phyloP scores from a whole-genome alignment of 169 alveolate species.

The Cryptosporidium baileyi region DNA sequence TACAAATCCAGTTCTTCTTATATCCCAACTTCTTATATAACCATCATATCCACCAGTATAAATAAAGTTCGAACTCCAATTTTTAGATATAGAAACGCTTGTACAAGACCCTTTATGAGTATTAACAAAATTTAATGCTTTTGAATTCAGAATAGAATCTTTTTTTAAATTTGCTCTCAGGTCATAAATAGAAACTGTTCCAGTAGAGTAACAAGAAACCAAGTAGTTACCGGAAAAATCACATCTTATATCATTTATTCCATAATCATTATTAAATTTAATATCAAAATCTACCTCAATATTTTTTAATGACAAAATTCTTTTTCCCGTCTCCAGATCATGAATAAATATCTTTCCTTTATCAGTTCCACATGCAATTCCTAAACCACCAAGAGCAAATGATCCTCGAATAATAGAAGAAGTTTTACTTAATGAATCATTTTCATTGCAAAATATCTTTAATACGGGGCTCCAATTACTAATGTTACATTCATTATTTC shows the following conservation, averaged over 20 bases:
- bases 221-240: slow-evolving; percentile 32
- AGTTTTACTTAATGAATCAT: too few relatives aligned
- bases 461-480: slow-evolving; percentile 10
- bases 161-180: not conserved
- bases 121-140: not conserved
- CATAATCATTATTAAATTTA: not conserved
- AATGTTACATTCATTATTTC: not conserved
- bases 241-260: slow-evolving; percentile 41
- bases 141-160: not conserved
- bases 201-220: slow-evolving; percentile 31
- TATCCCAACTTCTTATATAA: slow-evolving; percentile 45
- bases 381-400: slow-evolving; percentile 2
- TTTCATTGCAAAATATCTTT: not conserved
- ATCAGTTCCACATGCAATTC: slow-evolving; percentile 47
- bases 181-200: slow-evolving; percentile 9
- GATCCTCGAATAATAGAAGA: slow-evolving; percentile 35
- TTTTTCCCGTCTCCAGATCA: slow-evolving; percentile 32
- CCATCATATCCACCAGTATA: slow-evolving; percentile 67
- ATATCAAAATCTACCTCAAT: not conserved
- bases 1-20: slow-evolving; percentile 8
- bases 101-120: slow-evolving; percentile 56
- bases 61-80: not conserved
- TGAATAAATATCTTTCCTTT: slow-evolving; percentile 28
- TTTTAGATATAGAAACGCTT: slow-evolving; percentile 7
- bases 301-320: slow-evolving; percentile 7